phyloP scores from a whole-genome alignment of 2,329 filamentous ascomycete species.

The Ilyonectria robusta region DNA sequence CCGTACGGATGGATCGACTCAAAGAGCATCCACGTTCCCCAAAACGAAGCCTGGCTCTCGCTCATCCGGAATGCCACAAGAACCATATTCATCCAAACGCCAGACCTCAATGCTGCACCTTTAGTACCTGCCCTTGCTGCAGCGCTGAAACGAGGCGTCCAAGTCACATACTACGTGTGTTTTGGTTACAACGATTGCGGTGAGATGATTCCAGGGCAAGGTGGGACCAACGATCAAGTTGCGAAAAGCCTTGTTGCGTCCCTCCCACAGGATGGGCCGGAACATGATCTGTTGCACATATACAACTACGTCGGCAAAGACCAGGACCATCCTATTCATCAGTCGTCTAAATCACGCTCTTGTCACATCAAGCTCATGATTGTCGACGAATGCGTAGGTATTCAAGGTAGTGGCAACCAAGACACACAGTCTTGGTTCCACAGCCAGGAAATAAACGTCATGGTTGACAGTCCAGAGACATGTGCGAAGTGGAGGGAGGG shows the following conservation, averaged over 20 bases:
- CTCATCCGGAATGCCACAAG: conserved; percentile 74
- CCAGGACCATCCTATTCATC: conserved; percentile 76
- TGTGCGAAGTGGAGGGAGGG: conserved; percentile 75
- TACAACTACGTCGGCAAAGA: conserved; percentile 83
- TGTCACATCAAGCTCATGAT: conserved; percentile 87
- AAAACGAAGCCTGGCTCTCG: conserved; percentile 83
- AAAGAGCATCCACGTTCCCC: conserved; percentile 73
- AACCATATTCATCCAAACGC: conserved; percentile 83
- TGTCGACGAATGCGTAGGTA: conserved; percentile 76
- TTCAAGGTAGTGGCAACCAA: conserved; percentile 84
- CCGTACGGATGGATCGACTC: conserved; percentile 77
- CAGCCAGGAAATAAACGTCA: conserved; percentile 82
- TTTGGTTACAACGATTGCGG: conserved; percentile 86
- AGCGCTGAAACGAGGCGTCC: conserved; percentile 76
- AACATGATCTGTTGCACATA: conserved; percentile 64
- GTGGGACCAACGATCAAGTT: conserved; percentile 82
- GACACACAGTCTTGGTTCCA: conserved; percentile 88
- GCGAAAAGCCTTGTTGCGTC: conserved; percentile 70
- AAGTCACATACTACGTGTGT: conserved; percentile 80
- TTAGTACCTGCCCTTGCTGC: conserved; percentile 74
- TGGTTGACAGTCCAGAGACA: conserved; percentile 76
- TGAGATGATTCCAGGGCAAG: conserved; percentile 81
- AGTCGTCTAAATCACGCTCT: conserved; percentile 74
- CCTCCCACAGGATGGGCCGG: conserved; percentile 62
- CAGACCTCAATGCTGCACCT: conserved; percentile 81